Base-by-base conservation (phyloP, 805 yeast genomes). In the Kazachstania taianensis region DNA sequence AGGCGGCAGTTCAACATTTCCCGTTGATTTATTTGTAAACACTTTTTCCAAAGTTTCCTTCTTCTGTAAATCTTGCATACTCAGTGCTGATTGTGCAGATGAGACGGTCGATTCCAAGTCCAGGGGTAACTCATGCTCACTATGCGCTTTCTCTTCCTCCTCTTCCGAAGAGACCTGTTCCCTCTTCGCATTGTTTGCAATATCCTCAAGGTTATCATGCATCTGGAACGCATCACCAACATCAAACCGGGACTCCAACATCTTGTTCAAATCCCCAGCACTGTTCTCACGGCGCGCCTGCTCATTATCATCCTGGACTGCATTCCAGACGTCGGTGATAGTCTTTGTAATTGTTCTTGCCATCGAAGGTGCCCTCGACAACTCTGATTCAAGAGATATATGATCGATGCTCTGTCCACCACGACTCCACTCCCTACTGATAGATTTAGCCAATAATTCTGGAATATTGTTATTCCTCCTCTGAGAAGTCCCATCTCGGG, bases 1-100 rank as follows among this genome's bases (percentile, higher is more conserved):
- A 1, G 78, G 77, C 0, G 69, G 69, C 13, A 59, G 45, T 20
- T 59, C 61, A 3, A 62, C 25, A 12, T 47, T 45, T 13, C 66
- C 65, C 0, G 62, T 61, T 0, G 57, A 40, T 26, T 42, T 46
- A 35, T 61, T 61, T 7, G 66, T 62, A 39, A 53, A 62, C 5
- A 62, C 63, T 39, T 49, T 58, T 26, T 49, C 41, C 12, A 53
- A 30, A 3, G 49, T 44, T 20, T 38, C 43, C 12, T n/a, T 22
- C 12, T 22, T 22, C n/a, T n/a, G n/a, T n/a, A n/a, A n/a, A n/a
- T n/a, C n/a, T n/a, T n/a, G n/a, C 25, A 22, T 22, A 22, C 12
- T 22, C n/a, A n/a, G n/a, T n/a, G n/a, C n/a, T n/a, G n/a, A n/a
- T n/a, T n/a, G n/a, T n/a, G 12, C 25, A 9, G 4, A 9, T 2